phyloP scores from a whole-genome alignment of 306 rosid genomes.

The Citrullus colocynthis region DNA sequence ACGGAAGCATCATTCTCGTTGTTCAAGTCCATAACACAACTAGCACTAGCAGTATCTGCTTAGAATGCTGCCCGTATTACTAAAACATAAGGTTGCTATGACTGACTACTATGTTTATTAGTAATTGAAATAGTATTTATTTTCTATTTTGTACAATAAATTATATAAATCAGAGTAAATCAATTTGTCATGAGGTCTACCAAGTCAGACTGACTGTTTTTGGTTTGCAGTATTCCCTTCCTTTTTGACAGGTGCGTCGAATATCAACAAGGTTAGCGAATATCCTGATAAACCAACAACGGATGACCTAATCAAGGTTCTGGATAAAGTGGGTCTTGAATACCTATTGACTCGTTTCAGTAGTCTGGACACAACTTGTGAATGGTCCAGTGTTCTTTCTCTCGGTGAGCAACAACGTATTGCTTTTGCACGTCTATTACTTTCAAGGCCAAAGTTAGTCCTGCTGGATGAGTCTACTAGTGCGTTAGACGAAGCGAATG shows the following conservation, averaged over 20 bases:
- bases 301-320: conserved; percentile 55
- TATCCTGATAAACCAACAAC: conserved; percentile 46
- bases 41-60: not conserved
- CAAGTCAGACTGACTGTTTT: not conserved
- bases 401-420: conserved; percentile 98
- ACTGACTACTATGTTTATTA: not conserved
- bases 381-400: conserved; percentile 96
- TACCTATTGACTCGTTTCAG: conserved; percentile 63
- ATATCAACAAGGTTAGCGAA: conserved; percentile 21
- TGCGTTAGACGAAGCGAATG: conserved; percentile 90
- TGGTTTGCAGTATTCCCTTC: conserved; percentile 50
- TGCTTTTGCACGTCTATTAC: conserved; percentile 85
- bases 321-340: conserved; percentile 74
- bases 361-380: conserved; percentile 56
- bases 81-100: not conserved
- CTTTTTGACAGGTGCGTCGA: conserved; percentile 41
- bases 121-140: not conserved
- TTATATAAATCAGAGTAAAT: not conserved
- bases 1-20: not conserved
- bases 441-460: conserved; percentile 64
- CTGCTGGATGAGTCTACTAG: conserved; percentile 89
- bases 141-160: not conserved
- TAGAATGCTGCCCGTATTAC: not conserved
- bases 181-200: not conserved
- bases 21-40: not conserved